Conservation (phyloP, 2,329 filamentous ascomycete species). For the Talaromyces rugulosus region DNA sequence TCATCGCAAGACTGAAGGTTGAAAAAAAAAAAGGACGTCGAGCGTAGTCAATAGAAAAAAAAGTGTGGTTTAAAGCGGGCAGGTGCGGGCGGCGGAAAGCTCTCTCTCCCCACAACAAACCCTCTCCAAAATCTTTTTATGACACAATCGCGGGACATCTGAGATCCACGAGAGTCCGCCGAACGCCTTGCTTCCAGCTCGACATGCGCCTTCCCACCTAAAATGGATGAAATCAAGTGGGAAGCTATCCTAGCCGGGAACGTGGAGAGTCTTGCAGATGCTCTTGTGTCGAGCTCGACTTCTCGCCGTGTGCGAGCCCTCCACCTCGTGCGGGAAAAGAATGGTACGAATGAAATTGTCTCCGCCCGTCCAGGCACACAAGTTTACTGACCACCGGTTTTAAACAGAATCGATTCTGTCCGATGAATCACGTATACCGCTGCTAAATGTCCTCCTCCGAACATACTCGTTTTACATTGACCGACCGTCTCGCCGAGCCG, state of each 20-base stretch:
- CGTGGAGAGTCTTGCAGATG: constrained; percentile 35
- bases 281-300: constrained; percentile 41
- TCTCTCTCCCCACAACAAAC: constrained; percentile 21
- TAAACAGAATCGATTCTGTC: constrained; percentile 29
- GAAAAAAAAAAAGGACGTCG: not conserved
- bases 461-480: constrained; percentile 87
- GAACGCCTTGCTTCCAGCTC: constrained; percentile 14
- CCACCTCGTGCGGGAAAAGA: constrained; percentile 43
- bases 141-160: constrained; percentile 25
- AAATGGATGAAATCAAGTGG: constrained; percentile 43
- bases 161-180: constrained; percentile 16
- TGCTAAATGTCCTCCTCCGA: constrained; percentile 74
- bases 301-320: constrained; percentile 37
- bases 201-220: constrained; percentile 29
- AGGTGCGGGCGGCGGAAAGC: constrained; percentile 19
- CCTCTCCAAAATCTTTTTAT: constrained; percentile 35
- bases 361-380: constrained; percentile 6
- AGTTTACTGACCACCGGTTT: constrained; percentile 13
- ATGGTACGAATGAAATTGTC: constrained; percentile 24
- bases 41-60: not conserved
- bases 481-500: constrained; percentile 74
- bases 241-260: constrained; percentile 40
- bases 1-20: not conserved
- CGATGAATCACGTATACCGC: constrained; percentile 29
- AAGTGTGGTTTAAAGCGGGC: constrained; percentile 11